Evolutionary conservation across 768 basidiomycete genomes (phyloP), one percentile per base, ranked within the genome.

Genomic region (Lyophyllum semitale): DNA sequence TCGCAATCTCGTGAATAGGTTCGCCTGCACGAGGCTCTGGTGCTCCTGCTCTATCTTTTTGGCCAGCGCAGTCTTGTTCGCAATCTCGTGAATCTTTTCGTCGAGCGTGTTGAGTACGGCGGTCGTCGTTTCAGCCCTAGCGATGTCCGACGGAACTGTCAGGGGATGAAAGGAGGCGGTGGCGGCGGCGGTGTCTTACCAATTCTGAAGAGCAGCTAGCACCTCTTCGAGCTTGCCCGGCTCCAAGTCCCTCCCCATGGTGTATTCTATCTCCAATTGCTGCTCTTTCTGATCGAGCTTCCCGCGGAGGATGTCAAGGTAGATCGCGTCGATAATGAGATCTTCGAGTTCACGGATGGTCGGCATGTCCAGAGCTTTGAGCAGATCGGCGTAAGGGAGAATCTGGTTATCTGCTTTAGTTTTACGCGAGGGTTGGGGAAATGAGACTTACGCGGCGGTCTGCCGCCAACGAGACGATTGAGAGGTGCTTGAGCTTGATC

Each of bases 251-350:
- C 96, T 74, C 0, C 96, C 96, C 79, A 95, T 87, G 0, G 90
- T 92, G 65, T 93, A 94, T 71, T 96, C 91, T 32, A 98, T 86
- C 70, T 96, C 91, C 54, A 98, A 79, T 60, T 93, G 88, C 59
- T 87, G 84, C 62, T 91, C 83, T 68, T 92, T 91, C 72, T 98
- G 96, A 71, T 98, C 94, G 46, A 99, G 87, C 66, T 92, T 94
- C 9, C 94, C 96, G 47, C 85, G 85, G 33, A 99, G 79, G 35
- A 97, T 77, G 68, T 93, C 90, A 37, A 91, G 84, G 72, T 98
- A 98, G 70, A 98, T 95, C 11, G 91, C 91, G 64, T 98, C 95
- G 69, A 99, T 98, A 67, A 98, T 91, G 59, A 98, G 84, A 71
- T 98, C 95, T 70, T 99, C 96, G 2, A 99, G 85, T 53, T 91